A percentile compares a stretch with the other conserved stretches of the same genome.
Evolutionary conservation across 129 eudicot species (phyloP).

Genomic region (Erigeron canadensis): DNA sequence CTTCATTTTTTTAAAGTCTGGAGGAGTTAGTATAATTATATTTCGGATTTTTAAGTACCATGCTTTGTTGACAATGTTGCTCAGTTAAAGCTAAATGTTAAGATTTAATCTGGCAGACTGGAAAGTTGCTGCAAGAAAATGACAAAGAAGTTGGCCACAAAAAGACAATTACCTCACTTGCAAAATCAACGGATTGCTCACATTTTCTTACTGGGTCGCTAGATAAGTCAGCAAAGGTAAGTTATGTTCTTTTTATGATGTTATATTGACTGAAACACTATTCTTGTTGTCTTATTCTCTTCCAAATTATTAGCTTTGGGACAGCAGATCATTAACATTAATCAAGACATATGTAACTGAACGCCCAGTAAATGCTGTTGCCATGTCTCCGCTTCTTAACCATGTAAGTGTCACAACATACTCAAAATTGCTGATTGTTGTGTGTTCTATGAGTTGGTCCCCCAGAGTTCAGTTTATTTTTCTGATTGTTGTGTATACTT

Average conservation of each 20-base stretch:
- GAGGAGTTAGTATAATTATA: neutral
- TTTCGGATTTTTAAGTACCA: neutral
- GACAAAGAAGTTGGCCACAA: constrained; percentile 79
- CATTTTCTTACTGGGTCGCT: constrained; percentile 82
- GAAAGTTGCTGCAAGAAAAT: constrained; percentile 64
- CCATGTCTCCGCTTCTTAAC: constrained; percentile 89
- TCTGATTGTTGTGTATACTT: too few relatives aligned
- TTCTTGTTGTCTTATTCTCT: constrained; percentile 13
- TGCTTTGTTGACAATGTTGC: neutral
- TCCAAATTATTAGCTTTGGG: constrained; percentile 70
- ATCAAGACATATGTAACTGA: constrained; percentile 89
- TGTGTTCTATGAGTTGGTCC: too few relatives aligned
- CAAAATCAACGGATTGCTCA: constrained; percentile 71
- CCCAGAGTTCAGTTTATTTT: too few relatives aligned
- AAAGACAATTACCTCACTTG: constrained; percentile 71
- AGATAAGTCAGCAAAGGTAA: constrained; percentile 91
- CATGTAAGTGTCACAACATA: constrained; percentile 52
- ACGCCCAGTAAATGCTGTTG: constrained; percentile 92
- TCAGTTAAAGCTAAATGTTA: neutral
- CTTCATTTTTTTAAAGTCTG: neutral
- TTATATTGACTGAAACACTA: neutral
- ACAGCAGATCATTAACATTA: constrained; percentile 70
- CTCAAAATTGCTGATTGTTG: too few relatives aligned
- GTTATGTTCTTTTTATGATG: constrained; percentile 12
- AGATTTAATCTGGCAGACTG: constrained; percentile 50